phyloP scores from a whole-genome alignment of 352 stramenopile genomes.

The Globisporangium cylindrosporum region DNA sequence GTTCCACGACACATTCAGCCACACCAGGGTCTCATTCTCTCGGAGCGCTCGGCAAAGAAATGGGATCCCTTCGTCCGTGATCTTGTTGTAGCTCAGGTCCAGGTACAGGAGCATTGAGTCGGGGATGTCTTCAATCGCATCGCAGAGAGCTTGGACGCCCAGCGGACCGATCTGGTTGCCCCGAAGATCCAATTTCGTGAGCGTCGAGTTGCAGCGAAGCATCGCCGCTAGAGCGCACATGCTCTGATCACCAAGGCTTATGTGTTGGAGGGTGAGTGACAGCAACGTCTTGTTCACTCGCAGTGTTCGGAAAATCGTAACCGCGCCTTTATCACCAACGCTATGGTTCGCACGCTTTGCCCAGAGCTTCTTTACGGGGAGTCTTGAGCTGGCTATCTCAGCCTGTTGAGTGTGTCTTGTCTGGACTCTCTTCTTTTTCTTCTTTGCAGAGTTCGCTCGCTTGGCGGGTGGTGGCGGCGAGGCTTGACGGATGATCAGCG shows the following conservation, averaged over 20 bases:
- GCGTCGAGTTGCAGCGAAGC: constrained; percentile 51
- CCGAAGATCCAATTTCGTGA: constrained; percentile 52
- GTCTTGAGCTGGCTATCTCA: neutral
- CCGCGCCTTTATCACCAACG: constrained; percentile 27
- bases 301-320: constrained; percentile 54
- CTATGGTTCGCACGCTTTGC: constrained; percentile 8
- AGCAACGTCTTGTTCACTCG: constrained; percentile 46
- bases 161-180: constrained; percentile 49
- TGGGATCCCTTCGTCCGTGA: constrained; percentile 39
- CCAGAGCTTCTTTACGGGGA: neutral
- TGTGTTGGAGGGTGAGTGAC: constrained; percentile 48
- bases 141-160: constrained; percentile 46
- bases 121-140: constrained; percentile 54
- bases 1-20: constrained; percentile 68
- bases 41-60: constrained; percentile 41
- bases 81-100: constrained; percentile 55
- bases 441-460: constrained; percentile 6
- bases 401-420: neutral
- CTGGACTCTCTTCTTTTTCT: constrained; percentile 9
- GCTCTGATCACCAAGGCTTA: constrained; percentile 42
- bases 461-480: constrained; percentile 6
- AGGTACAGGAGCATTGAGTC: constrained; percentile 61
- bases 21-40: constrained; percentile 74
- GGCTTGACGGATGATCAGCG: constrained; percentile 31
- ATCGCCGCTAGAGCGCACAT: constrained; percentile 59